Evolutionary conservation across 1,284 basidiomycete species (phyloP), one percentile per base, ranked within the genome.

Genomic region (Fomitopsis schrenkii): DNA sequence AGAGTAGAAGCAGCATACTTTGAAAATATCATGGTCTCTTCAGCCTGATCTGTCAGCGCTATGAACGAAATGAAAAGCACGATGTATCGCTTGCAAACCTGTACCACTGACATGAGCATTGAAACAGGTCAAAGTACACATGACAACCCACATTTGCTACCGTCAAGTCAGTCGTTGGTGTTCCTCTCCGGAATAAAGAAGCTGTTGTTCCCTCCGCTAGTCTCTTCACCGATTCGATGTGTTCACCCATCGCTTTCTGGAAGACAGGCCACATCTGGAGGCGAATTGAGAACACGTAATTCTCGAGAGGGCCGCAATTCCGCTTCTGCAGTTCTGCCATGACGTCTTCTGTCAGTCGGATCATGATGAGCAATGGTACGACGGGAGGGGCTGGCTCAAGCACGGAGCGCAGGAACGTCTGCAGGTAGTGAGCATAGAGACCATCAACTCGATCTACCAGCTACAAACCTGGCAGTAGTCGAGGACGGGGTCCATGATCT

Each of bases 21-120:
- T 14, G 91, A 88, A 70, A 96, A 97, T 53, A 96, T 90, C 94
- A 97, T 96, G 6, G 91, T 93, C 72, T 97, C 95, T 66, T 95
- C 93, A 46, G 87, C 88, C 66, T 93, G 89, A 55, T 85, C 84
- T 6, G 93, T 94, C 65, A 97, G 75, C 28, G 84, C 83, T 22
- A 94, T 85, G 64, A 94, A 87, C 2, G 89, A 87, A 62, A 86
- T 87, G 78, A 97, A 97, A 64, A 95, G 72, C 28, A 80, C 79
- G 12, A 88, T 82, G 72, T 97, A 98, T 61, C 87, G 79, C 69
- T 80, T 73, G 80, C 88, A 83, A 73, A 80, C 75, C 81, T 76
- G 58, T n/a, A 38, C 17, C n/a, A n/a, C 58, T 9, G 17, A 19
- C 14, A n/a, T 46, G 17, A 57, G 41, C 3, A 50, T 10, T 14